phyloP scores from a whole-genome alignment of 257 asterid genomes.

The Nicotiana attenuata region DNA sequence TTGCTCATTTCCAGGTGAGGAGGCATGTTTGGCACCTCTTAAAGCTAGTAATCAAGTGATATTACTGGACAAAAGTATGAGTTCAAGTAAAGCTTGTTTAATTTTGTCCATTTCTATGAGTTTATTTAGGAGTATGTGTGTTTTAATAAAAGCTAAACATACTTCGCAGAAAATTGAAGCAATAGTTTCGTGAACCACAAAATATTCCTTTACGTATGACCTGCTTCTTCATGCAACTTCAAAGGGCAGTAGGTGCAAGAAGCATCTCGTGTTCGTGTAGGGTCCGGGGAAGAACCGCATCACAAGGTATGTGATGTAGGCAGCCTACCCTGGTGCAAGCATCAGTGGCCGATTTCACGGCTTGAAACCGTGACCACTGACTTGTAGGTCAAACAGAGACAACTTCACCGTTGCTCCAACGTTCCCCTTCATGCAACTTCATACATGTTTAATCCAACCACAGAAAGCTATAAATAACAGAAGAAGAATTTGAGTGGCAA shows the following conservation, averaged over 20 bases:
- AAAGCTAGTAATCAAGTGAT: not conserved
- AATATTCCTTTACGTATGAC: not conserved
- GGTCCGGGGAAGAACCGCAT: too few species aligned
- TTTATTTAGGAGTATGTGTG: constrained; percentile 12
- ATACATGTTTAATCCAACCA: not conserved
- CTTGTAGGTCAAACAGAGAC: too few species aligned
- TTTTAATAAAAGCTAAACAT: constrained; percentile 1
- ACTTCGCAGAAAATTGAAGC: not conserved
- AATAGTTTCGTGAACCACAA: constrained; percentile 7
- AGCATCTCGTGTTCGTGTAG: too few species aligned
- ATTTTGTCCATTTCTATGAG: constrained; percentile 4
- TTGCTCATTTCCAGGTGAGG: constrained; percentile 14
- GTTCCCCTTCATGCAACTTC: not conserved
- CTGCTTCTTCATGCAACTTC: not conserved
- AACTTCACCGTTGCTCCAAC: too few species aligned
- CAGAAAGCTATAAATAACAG: not conserved
- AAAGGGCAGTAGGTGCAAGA: too few species aligned
- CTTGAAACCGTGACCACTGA: too few species aligned
- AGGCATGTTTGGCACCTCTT: constrained; percentile 21
- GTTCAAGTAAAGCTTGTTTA: constrained; percentile 20
- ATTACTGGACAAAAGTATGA: not conserved
- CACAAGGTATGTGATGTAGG: too few species aligned
- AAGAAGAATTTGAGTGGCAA: not conserved
- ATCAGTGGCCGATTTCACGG: too few species aligned
- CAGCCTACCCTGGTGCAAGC: too few species aligned